These are phyloP conservation scores for Trypethelium eluteriae DNA, from an alignment of 495 filamentous ascomycete species.

Conservation along the genomic window DNA sequence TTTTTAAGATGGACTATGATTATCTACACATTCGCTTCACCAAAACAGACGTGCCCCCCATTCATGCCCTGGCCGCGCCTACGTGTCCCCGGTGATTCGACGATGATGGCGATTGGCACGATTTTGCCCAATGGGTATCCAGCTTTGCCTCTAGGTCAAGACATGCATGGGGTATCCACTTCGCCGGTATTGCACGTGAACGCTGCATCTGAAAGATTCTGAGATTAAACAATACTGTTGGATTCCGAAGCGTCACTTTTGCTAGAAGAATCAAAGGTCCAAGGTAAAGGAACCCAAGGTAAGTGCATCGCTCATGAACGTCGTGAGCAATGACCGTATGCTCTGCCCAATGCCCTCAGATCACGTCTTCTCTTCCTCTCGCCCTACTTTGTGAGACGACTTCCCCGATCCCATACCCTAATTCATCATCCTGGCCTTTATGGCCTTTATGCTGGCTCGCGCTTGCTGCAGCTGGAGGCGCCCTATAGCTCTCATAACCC, in stretches of 20 bases:
- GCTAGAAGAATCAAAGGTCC: not conserved
- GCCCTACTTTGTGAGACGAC: not conserved
- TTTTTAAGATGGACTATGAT: not conserved
- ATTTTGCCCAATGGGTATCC: slow-evolving; percentile 4
- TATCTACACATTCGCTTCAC: not conserved
- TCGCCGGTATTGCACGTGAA: not conserved
- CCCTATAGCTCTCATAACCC: slow-evolving; percentile 1
- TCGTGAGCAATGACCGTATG: not conserved
- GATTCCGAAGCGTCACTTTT: too few species aligned
- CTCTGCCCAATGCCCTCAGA: not conserved
- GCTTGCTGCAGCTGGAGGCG: not conserved
- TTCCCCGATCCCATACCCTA: not conserved
- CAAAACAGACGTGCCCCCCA: not conserved
- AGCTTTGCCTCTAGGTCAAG: not conserved
- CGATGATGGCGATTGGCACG: slow-evolving; percentile 5
- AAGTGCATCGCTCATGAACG: not conserved
- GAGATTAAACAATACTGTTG: too few species aligned
- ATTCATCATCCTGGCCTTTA: not conserved
- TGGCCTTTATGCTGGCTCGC: not conserved
- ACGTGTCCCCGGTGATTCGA: not conserved
- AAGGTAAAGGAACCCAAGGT: not conserved
- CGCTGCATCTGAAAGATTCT: too few species aligned
- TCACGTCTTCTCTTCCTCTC: not conserved
- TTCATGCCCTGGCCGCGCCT: not conserved
- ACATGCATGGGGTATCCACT: slow-evolving; percentile 7